Conservation (phyloP, 1,284 basidiomycete species). For the Ustilago vetiveriae region DNA sequence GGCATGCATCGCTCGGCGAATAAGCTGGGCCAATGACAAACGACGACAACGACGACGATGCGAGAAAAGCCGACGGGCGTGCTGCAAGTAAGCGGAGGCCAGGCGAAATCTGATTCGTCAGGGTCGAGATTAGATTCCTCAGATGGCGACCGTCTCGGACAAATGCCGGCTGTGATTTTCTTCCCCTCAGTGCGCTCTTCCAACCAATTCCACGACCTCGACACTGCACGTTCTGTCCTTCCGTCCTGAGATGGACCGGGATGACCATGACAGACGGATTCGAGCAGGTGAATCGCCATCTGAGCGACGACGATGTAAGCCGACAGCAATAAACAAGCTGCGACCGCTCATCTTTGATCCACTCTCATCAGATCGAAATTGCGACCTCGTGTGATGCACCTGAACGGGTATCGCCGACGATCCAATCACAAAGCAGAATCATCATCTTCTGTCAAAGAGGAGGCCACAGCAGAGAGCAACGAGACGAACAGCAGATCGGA, state of each 20-base stretch:
- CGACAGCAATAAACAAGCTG: too few species aligned
- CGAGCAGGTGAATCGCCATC: too few species aligned
- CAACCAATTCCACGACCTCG: too few species aligned
- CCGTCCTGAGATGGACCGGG: too few species aligned
- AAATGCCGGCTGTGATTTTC: neutral
- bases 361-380: neutral
- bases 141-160: neutral
- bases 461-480: neutral
- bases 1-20: conserved; percentile 2
- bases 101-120: conserved; percentile 22
- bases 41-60: neutral
- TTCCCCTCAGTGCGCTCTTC: too few species aligned
- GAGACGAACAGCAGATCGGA: too few species aligned
- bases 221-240: too few species aligned
- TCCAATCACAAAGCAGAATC: conserved; percentile 17
- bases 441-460: neutral
- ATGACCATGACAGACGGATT: too few species aligned
- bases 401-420: neutral
- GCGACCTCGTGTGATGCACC: neutral
- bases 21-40: neutral
- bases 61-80: neutral
- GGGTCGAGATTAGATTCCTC: conserved; percentile 22
- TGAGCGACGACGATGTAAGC: too few species aligned
- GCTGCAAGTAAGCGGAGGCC: too few species aligned
- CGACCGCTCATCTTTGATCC: neutral